A percentile compares a stretch with the other conserved stretches of the same genome.
These are phyloP conservation scores for Epichloe gansuensis DNA, from an alignment of 2,329 filamentous ascomycete species.

Conservation along the genomic window DNA sequence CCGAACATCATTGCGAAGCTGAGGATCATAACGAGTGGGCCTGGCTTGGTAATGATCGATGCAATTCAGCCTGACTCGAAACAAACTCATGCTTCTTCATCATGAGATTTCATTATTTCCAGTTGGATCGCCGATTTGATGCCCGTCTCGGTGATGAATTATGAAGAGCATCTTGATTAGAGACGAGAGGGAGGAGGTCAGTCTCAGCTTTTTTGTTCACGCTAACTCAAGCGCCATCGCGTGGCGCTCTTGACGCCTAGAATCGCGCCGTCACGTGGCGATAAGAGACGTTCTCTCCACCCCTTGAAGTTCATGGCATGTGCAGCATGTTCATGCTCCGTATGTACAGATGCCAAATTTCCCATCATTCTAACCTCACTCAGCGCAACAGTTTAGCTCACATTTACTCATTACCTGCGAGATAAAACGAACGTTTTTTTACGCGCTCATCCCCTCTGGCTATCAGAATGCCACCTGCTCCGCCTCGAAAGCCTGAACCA, in stretches of 20 bases:
- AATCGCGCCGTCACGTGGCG: constrained; percentile 18
- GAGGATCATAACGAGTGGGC: constrained; percentile 70
- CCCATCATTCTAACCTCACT: neutral
- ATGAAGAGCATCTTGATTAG: neutral
- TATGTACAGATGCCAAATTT: neutral
- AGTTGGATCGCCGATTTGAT: neutral
- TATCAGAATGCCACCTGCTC: constrained; percentile 14
- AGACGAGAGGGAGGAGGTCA: neutral
- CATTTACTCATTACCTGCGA: neutral
- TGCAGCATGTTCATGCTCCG: neutral
- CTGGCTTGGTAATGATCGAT: constrained; percentile 85
- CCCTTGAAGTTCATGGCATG: neutral
- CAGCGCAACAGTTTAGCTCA: neutral
- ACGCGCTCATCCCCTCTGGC: neutral
- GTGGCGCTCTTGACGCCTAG: neutral
- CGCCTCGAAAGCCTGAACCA: constrained; percentile 22
- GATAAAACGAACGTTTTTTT: neutral
- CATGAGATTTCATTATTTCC: neutral
- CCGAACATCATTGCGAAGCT: constrained; percentile 52
- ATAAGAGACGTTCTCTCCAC: constrained; percentile 5
- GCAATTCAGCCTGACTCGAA: constrained; percentile 86
- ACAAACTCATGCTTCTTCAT: constrained; percentile 42
- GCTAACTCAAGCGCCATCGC: neutral
- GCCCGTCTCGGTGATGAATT: neutral
- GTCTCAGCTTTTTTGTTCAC: neutral